Percentiles rank a stretch among this genome's conserved stretches.
phyloP scores from a whole-genome alignment of 768 basidiomycete species.

The Boletus huronensis region DNA sequence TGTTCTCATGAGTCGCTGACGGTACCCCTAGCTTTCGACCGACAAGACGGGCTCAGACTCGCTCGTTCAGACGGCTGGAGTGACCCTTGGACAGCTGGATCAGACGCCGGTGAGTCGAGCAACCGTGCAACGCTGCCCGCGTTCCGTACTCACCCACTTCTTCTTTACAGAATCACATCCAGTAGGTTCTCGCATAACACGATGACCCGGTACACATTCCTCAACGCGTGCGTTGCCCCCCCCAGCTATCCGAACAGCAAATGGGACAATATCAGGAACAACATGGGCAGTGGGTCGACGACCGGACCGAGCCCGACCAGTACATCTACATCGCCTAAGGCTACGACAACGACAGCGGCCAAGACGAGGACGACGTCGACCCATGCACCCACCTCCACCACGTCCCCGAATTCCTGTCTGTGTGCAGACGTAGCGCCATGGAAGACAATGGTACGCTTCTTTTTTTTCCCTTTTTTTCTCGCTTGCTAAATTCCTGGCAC shows the following conservation, averaged over 20 bases:
- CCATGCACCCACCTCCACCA: constrained; percentile 7
- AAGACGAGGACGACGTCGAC: background rate
- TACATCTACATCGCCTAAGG: background rate
- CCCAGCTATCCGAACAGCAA: constrained; percentile 61
- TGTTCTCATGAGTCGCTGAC: background rate
- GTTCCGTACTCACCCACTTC: background rate
- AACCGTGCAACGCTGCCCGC: background rate
- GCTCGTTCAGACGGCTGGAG: constrained; percentile 49
- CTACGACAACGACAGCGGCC: background rate
- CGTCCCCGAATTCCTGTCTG: constrained; percentile 26
- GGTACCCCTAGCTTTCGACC: constrained; percentile 42
- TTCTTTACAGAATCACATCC: constrained; percentile 51
- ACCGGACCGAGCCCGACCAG: constrained; percentile 22
- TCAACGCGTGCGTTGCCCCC: background rate
- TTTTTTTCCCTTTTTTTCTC: too few species aligned
- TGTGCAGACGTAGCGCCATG: constrained; percentile 45
- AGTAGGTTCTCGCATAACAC: constrained; percentile 30
- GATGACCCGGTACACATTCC: background rate
- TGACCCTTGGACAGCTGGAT: constrained; percentile 52
- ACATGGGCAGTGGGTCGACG: constrained; percentile 45
- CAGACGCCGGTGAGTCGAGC: constrained; percentile 39
- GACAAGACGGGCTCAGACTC: constrained; percentile 60
- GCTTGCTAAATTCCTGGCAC: background rate
- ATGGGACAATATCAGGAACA: constrained; percentile 66
- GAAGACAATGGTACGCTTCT: constrained; percentile 27